Evolutionary conservation across 805 yeast species (phyloP), one percentile per base, ranked within the genome.

Genomic region (Candida qinlingensis): DNA sequence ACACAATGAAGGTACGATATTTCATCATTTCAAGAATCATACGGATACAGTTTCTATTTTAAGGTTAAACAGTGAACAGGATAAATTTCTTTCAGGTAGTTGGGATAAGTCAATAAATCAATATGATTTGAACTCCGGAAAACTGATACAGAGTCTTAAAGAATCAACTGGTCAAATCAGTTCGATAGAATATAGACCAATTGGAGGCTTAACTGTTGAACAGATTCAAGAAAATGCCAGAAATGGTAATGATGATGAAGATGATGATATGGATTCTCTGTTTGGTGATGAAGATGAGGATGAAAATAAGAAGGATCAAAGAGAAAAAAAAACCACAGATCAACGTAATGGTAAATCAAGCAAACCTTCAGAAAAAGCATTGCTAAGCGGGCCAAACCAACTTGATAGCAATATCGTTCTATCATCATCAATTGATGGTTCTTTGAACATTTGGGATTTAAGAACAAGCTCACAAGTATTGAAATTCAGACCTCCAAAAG

Each of bases 51-150:
- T 94, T 0, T 85, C 95, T 19, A 83, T 81, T 13, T 65, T 92
- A 38, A 70, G 72, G 47, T 70, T 94, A 48, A 86, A 82, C 60
- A 69, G 73, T 34, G 68, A 67, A 7, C 92, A 92, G 58, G 76
- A 76, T 41, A 67, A 70, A 41, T 83, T 90, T 42, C 56, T 92
- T 19, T 83, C 94, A 45, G 97, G 96, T 0, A 77, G 89, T 13
- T 94, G 98, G 99, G 99, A 94, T 68, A 85, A 80, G 65, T 71
- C 77, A 25, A 75, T 92, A 1, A 64, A 81, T 6, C 79, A 83
- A 54, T 92, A 97, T 96, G 99, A 94, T 66, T 71, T 94, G 51
- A 76, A 87, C 55, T 77, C 85, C 0, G 97, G 97, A 1, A 65
- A 70, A 13, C 63, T 72, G 8, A 59, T 72, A 3, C 73, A 73